Percentiles rank a stretch among this genome's conserved stretches.
Conservation (phyloP, 2,329 filamentous ascomycete species). For the Volutella citrinella region DNA sequence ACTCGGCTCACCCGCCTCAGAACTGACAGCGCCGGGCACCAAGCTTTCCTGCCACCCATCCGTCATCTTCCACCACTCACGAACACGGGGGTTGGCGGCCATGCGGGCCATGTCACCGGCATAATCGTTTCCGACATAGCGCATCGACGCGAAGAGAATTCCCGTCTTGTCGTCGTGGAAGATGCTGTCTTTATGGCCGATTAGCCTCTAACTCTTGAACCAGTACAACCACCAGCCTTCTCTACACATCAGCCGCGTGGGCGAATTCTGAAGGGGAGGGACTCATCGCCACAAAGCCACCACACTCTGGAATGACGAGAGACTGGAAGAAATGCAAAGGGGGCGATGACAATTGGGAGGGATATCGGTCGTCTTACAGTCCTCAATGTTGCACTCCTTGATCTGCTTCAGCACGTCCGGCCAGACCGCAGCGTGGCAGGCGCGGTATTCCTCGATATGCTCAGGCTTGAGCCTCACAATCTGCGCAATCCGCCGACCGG, state of each 20-base stretch:
- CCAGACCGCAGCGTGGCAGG: slow-evolving; percentile 72
- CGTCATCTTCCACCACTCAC: slow-evolving; percentile 80
- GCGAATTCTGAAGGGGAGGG: too few species aligned
- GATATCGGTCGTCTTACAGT: too few species aligned
- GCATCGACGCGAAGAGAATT: slow-evolving; percentile 73
- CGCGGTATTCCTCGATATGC: slow-evolving; percentile 66
- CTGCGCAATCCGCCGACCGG: slow-evolving; percentile 62
- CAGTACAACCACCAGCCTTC: neutral
- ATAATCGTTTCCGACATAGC: slow-evolving; percentile 72
- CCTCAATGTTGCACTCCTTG: slow-evolving; percentile 68
- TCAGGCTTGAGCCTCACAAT: slow-evolving; percentile 70
- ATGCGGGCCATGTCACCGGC: slow-evolving; percentile 74
- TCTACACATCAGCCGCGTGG: too few species aligned
- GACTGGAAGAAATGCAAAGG: too few species aligned
- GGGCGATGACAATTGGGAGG: too few species aligned
- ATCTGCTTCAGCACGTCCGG: slow-evolving; percentile 75
- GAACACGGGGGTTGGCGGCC: slow-evolving; percentile 68
- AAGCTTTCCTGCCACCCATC: slow-evolving; percentile 70
- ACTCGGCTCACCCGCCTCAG: slow-evolving; percentile 54
- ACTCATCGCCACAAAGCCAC: too few species aligned
- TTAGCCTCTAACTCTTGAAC: too few species aligned
- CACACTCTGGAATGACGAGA: too few species aligned
- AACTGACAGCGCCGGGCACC: slow-evolving; percentile 57
- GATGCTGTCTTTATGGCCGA: slow-evolving; percentile 58
- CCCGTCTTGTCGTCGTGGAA: slow-evolving; percentile 62